These are phyloP conservation scores for Pseudoneurospora amorphoporcata DNA, from an alignment of 495 filamentous ascomycete species.

Conservation along the genomic window DNA sequence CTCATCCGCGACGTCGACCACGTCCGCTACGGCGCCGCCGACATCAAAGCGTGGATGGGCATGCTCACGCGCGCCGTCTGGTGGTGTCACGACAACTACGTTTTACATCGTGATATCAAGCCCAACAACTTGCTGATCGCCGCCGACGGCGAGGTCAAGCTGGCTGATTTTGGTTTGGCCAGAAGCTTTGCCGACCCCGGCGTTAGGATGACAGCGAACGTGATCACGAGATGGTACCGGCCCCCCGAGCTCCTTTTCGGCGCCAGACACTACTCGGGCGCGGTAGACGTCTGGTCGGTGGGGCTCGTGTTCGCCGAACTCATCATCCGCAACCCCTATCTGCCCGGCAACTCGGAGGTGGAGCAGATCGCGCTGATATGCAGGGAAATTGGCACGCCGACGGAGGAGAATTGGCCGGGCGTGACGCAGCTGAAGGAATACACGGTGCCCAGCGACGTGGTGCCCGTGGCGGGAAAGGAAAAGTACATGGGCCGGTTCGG, in stretches of 20 bases:
- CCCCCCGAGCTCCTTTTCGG: slow-evolving; percentile 89
- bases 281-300: slow-evolving; percentile 93
- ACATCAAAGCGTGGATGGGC: slow-evolving; percentile 97
- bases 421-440: slow-evolving; percentile 75
- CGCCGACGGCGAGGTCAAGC: slow-evolving; percentile 81
- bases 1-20: slow-evolving; percentile 72
- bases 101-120: slow-evolving; percentile 97
- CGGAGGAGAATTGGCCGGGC: slow-evolving; percentile 91
- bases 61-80: slow-evolving; percentile 90
- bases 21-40: slow-evolving; percentile 57
- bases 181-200: slow-evolving; percentile 83
- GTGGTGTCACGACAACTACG: slow-evolving; percentile 93
- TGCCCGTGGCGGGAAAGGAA: slow-evolving; percentile 55
- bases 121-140: slow-evolving; percentile 96
- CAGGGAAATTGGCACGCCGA: slow-evolving; percentile 79
- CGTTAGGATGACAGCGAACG: slow-evolving; percentile 78
- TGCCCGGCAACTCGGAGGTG: slow-evolving; percentile 58
- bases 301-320: slow-evolving; percentile 90
- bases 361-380: slow-evolving; percentile 77
- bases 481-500: slow-evolving; percentile 64
- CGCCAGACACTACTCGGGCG: slow-evolving; percentile 77
- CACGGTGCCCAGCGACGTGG: slow-evolving; percentile 45
- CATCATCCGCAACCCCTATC: slow-evolving; percentile 65
- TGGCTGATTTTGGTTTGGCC: slow-evolving; percentile 96
- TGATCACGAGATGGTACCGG: slow-evolving; percentile 95